Percentiles rank a stretch among this genome's conserved stretches.
Conservation (phyloP, 441 rosid genomes). For the Pelargonium fulgidum region DNA sequence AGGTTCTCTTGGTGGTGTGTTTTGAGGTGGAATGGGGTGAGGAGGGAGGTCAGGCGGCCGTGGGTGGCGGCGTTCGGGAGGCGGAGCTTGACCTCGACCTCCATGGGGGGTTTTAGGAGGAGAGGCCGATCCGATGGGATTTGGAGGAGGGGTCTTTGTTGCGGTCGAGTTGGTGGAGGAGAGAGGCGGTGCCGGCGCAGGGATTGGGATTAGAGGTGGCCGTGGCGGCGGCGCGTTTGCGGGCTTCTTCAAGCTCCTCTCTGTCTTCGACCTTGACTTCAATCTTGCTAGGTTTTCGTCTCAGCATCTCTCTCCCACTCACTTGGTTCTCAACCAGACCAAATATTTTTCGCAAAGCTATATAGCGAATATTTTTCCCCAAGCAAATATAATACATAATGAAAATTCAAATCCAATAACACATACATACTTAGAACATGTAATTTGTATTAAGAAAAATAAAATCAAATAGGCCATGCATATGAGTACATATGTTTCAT, state of each 20-base stretch:
- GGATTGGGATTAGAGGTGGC: conserved; percentile 13
- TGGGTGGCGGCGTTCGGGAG: conserved; percentile 40
- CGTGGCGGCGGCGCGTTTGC: conserved; percentile 31
- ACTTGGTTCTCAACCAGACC: too few relatives aligned
- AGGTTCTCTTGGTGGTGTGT: conserved; percentile 44
- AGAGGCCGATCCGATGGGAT: background rate
- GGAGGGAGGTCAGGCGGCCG: conserved; percentile 39
- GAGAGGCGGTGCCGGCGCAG: conserved; percentile 27
- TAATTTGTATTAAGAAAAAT: too few relatives aligned
- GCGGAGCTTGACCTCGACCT: conserved; percentile 71
- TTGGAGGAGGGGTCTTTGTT: conserved; percentile 43
- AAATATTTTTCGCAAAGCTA: too few relatives aligned
- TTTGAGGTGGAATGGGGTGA: conserved; percentile 43
- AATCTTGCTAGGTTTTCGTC: conserved; percentile 73
- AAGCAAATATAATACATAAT: too few relatives aligned
- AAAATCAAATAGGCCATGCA: too few relatives aligned
- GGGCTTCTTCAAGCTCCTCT: conserved; percentile 71
- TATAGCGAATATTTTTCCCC: too few relatives aligned
- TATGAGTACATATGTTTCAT: too few relatives aligned
- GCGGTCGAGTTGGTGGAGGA: conserved; percentile 45
- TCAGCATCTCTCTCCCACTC: conserved; percentile 42
- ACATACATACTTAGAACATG: too few relatives aligned
- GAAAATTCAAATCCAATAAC: too few relatives aligned
- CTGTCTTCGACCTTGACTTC: conserved; percentile 78
- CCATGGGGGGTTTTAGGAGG: conserved; percentile 31